These are phyloP conservation scores for Ensete ventricosum DNA, from an alignment of 176 grass and related monocot genomes.

Conservation along the genomic window DNA sequence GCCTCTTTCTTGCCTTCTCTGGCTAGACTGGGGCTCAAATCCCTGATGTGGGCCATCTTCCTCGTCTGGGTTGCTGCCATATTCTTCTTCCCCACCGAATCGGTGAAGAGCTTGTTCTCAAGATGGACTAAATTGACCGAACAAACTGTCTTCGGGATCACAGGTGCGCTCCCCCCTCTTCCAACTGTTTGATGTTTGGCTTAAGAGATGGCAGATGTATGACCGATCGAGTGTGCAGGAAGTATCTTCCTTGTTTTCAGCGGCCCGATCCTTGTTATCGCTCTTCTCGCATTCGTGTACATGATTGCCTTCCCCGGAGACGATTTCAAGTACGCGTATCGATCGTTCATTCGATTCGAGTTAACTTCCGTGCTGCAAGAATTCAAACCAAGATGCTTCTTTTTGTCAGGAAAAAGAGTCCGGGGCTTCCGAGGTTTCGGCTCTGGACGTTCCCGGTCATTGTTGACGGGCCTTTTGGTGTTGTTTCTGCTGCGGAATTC, in stretches of 20 bases:
- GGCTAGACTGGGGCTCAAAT: conserved; percentile 49
- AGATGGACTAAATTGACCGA: conserved; percentile 21
- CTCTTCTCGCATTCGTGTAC: conserved; percentile 58
- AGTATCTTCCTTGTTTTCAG: conserved; percentile 67
- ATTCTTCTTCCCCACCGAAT: conserved; percentile 56
- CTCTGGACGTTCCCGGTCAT: conserved; percentile 92
- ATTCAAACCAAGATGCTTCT: neutral
- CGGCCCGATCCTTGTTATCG: conserved; percentile 61
- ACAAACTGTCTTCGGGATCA: conserved; percentile 40
- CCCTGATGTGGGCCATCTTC: conserved; percentile 67
- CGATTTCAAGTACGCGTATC: conserved; percentile 44
- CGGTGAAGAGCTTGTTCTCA: conserved; percentile 18
- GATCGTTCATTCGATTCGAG: neutral
- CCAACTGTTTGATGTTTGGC: neutral
- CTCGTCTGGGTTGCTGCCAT: conserved; percentile 53
- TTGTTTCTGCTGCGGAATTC: conserved; percentile 81
- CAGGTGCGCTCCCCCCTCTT: conserved; percentile 24
- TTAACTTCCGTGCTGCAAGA: conserved; percentile 11
- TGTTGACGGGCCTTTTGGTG: conserved; percentile 72
- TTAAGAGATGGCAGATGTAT: neutral
- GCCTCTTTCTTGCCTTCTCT: conserved; percentile 29
- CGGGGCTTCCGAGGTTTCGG: conserved; percentile 53
- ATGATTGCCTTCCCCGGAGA: conserved; percentile 47
- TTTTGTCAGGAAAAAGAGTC: conserved; percentile 50
- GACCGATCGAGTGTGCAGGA: conserved; percentile 23